Percentiles rank a stretch among this genome's conserved stretches.
Conservation (phyloP, 176 grass and related monocot genomes). For the Saccharum spontaneum region DNA sequence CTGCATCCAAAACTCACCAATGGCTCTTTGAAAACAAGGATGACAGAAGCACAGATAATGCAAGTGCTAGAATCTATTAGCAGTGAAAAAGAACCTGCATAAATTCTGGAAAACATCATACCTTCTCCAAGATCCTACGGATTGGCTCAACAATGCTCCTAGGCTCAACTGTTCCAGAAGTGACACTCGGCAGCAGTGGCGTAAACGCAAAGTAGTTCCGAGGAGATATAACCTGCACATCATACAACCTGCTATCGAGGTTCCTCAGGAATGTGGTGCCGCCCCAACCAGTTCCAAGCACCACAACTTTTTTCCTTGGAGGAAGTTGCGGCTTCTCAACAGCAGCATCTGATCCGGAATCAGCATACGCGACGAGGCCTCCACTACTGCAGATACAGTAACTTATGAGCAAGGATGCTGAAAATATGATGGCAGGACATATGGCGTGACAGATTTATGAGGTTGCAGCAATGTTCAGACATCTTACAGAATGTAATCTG, state of each 20-base stretch:
- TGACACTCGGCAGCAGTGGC: conserved; percentile 87
- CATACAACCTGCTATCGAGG: conserved; percentile 66
- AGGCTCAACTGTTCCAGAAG: conserved; percentile 90
- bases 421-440: not conserved
- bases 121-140: conserved; percentile 81
- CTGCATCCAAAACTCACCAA: not conserved
- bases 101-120: conserved; percentile 15
- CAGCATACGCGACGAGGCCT: conserved; percentile 80
- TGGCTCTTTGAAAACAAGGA: not conserved
- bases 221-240: conserved; percentile 95
- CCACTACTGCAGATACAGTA: conserved; percentile 56
- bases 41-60: not conserved
- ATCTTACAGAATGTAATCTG: not conserved
- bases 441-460: not conserved
- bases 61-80: not conserved
- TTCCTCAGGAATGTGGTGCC: conserved; percentile 90
- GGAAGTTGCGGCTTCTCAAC: conserved; percentile 33
- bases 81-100: not conserved
- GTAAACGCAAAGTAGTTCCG: conserved; percentile 95
- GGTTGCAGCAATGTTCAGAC: not conserved
- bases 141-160: conserved; percentile 93
- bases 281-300: conserved; percentile 91
- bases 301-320: conserved; percentile 75
- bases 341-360: conserved; percentile 50
- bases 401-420: not conserved